Evolutionary conservation across 805 yeast species (phyloP), one percentile per base, ranked within the genome.

Genomic region (Starmera pachycereana): DNA sequence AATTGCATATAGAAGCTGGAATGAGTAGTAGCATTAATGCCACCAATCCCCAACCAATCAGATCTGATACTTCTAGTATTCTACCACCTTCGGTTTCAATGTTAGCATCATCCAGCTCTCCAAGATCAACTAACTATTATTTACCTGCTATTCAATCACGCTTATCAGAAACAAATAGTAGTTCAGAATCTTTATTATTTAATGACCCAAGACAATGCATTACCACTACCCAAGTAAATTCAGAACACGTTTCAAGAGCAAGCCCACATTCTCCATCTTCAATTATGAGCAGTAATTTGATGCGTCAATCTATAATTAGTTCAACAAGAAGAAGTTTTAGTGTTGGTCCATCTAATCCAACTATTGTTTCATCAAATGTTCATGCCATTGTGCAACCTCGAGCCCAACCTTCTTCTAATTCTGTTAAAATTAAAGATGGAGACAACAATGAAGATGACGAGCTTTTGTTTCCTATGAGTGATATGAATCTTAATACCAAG

Each of bases 401-500:
- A 33, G 38, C 35, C n/a, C 32, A 39, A 8, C 14, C 8, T 8
- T 22, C 27, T 12, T 22, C 37, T 4, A 13, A 32, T 2, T 25
- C 42, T 12, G 39, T 36, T 12, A n/a, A 16, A 35, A 62, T 59
- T 25, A 61, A 58, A 14, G 57, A 51, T 11, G 57, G 51, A 11
- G 51, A 46, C 1, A 56, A 61, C 6, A 80, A 75, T 29, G 82
- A 75, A 19, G 85, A 79, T 40, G 86, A 78, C 45, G 85, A 79
- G 38, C 60, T 81, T 42, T 59, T 79, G 36, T 78, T 79, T 56
- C 72, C 83, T 18, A 79, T 78, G 87, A 80, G 86, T 53, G 87
- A 80, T 51, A 79, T 80, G 85, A 75, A 72, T 51, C 52, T 71
- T 22, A 22, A 22, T 22, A 22, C 27, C 27, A 22, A 22, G 27